These are phyloP conservation scores for Annulohypoxylon moriforme DNA, from an alignment of 495 filamentous ascomycete genomes.

Conservation along the genomic window DNA sequence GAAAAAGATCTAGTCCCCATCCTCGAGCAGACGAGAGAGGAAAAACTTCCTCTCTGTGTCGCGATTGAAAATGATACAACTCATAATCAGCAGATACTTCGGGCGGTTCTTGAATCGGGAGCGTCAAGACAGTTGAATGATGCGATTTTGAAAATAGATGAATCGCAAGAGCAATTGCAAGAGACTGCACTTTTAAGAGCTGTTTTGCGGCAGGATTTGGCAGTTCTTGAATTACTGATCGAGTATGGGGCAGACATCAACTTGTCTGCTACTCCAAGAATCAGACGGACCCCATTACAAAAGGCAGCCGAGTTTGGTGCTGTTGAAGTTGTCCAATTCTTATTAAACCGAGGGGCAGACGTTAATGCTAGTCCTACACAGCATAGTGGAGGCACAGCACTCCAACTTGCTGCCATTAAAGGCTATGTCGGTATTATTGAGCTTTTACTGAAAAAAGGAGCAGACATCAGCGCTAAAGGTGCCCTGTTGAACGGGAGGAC, in stretches of 20 bases:
- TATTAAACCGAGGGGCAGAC: neutral
- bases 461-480: neutral
- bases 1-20: neutral
- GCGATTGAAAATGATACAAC: neutral
- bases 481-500: neutral
- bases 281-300: slow-evolving; percentile 5
- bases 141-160: neutral
- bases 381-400: neutral
- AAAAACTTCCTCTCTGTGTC: neutral
- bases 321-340: neutral
- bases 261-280: neutral
- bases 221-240: neutral
- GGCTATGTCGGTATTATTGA: neutral
- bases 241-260: neutral
- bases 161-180: neutral
- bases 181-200: neutral
- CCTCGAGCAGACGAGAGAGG: neutral
- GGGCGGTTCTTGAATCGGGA: neutral
- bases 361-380: neutral
- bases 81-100: neutral
- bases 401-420: neutral
- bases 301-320: neutral
- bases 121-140: neutral
- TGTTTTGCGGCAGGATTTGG: neutral
- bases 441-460: neutral